These are phyloP conservation scores for Globisporangium sylvaticum DNA, from an alignment of 352 stramenopile species.

Conservation along the genomic window DNA sequence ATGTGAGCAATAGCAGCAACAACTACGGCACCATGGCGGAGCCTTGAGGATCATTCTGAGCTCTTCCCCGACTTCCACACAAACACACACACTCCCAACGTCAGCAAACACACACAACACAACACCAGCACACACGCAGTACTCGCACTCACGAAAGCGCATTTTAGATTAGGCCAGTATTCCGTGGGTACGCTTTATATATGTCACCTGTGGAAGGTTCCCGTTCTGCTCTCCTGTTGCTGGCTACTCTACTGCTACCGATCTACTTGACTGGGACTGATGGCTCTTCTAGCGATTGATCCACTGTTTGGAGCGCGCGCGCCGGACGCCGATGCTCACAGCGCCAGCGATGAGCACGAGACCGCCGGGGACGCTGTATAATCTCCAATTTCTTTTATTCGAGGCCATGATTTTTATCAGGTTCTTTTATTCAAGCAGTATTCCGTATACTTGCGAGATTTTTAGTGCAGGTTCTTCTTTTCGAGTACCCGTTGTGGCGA, in stretches of 20 bases:
- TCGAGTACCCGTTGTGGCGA: too few relatives aligned
- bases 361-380: constrained; percentile 58
- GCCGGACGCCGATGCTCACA: constrained; percentile 44
- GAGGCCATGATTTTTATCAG: too few relatives aligned
- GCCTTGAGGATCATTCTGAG: background rate
- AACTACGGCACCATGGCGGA: constrained; percentile 35
- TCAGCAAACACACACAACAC: background rate
- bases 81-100: background rate
- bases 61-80: background rate
- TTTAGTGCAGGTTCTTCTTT: too few relatives aligned
- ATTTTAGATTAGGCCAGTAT: background rate
- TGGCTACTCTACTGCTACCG: too few relatives aligned
- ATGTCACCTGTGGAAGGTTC: background rate
- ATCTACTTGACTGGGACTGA: too few relatives aligned
- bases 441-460: too few relatives aligned
- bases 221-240: background rate
- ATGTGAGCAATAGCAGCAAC: constrained; percentile 17
- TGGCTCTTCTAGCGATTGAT: too few relatives aligned
- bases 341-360: constrained; percentile 50
- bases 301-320: constrained; percentile 12
- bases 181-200: background rate
- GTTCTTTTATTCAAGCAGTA: too few relatives aligned
- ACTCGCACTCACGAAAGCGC: background rate
- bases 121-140: background rate
- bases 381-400: too few relatives aligned